Evolutionary conservation across 148 eudicot species (phyloP).

Genomic region (Amaranthus palmeri): DNA sequence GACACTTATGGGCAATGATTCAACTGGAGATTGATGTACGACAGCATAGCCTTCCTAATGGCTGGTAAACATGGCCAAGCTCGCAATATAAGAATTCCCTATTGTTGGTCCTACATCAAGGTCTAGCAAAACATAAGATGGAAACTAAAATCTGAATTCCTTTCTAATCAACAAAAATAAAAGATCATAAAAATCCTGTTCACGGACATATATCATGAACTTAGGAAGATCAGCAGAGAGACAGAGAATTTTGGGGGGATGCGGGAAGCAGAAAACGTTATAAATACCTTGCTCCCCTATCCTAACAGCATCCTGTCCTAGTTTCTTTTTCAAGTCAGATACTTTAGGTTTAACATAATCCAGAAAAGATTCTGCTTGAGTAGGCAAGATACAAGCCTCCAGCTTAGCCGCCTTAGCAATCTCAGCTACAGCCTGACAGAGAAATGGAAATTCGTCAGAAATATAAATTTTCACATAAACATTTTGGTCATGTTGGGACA

Average conservation of each 20-base stretch:
- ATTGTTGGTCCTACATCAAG: too few relatives aligned
- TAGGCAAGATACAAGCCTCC: constrained; percentile 57
- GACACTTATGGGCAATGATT: too few relatives aligned
- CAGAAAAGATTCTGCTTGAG: constrained; percentile 49
- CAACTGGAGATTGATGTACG: too few relatives aligned
- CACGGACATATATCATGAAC: neutral
- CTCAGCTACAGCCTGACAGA: constrained; percentile 76
- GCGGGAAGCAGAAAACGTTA: neutral
- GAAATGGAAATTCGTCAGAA: constrained; percentile 9
- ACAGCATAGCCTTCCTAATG: too few relatives aligned
- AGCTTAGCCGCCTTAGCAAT: constrained; percentile 75
- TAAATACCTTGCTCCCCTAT: constrained; percentile 43
- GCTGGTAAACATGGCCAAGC: neutral
- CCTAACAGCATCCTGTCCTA: constrained; percentile 18
- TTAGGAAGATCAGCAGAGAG: neutral
- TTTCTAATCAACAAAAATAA: neutral
- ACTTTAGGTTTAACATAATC: constrained; percentile 41
- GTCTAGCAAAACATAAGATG: neutral
- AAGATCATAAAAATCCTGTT: neutral
- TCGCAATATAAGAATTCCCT: neutral
- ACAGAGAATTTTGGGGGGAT: neutral
- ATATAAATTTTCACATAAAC: neutral
- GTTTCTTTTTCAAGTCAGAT: constrained; percentile 32
- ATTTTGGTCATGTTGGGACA: neutral
- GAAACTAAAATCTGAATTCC: neutral